Evolutionary conservation across 75 land plant species (phyloP), one percentile per base, ranked within the genome.

Genomic region (Sequoia sempervirens): DNA sequence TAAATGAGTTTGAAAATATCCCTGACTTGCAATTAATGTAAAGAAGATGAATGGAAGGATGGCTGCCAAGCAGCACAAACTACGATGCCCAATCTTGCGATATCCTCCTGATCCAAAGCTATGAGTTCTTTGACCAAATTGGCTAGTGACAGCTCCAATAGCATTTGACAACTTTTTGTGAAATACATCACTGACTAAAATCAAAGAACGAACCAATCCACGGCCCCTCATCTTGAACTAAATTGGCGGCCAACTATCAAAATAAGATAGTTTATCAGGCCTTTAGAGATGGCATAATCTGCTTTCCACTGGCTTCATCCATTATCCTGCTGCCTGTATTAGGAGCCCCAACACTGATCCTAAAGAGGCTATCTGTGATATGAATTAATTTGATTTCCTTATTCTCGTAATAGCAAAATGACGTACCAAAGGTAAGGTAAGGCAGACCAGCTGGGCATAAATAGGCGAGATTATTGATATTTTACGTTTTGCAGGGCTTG

Each of bases 31-130:
- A 40, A 78, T n/a, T 3, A 78, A 4, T 3, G 28, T 45, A 45
- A 43, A 10, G n/a, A 43, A 78, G 46, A 45, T 45, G 80, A 78
- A 78, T 1, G 46, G 30, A 78, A 78, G 50, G 45, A 78, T 26
- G 50, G 26, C 80, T 45, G 52, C 30, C 46, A 78, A 45, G 28
- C 10, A 78, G 80, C 50, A 78, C 28, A 78, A 45, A 45, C n/a
- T 43, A 26, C 20, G 80, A 78, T 78, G 30, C 50, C 52, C 80
- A 45, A 43, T n/a, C 32, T 78, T 43, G 50, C 46, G 80, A 10
- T 26, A 45, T 78, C 80, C 80, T 45, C 50, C 47, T 45, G 50
- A 45, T 78, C 80, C 80, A 78, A 78, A 45, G 15, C 47, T 45
- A 12, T 45, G 45, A 78, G 13, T 45, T 45, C 80, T 78, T 78